Evolutionary conservation across 495 filamentous ascomycete species (phyloP).

Genomic region (Astrocystis sublimbata): DNA sequence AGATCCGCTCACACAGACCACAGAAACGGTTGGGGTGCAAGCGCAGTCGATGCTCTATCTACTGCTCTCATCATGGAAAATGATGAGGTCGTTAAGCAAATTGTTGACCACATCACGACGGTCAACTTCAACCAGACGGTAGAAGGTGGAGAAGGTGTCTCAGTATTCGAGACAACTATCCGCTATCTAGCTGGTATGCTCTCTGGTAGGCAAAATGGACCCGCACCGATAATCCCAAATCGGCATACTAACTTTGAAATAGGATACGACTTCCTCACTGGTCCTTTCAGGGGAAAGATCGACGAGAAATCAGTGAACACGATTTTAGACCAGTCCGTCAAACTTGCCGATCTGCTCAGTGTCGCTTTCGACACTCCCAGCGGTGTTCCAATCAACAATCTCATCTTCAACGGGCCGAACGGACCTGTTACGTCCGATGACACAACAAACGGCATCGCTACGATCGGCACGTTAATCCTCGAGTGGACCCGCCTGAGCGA

Average conservation of each 20-base stretch:
- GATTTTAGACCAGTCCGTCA: constrained; percentile 66
- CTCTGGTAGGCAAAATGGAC: constrained; percentile 45
- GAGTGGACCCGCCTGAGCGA: constrained; percentile 87
- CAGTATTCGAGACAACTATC: constrained; percentile 89
- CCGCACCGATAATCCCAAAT: neutral
- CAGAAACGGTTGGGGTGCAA: constrained; percentile 87
- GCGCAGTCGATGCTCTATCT: constrained; percentile 77
- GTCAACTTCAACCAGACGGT: constrained; percentile 68
- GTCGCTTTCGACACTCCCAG: constrained; percentile 76
- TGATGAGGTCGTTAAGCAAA: constrained; percentile 63
- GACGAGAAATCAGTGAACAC: constrained; percentile 51
- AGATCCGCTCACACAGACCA: constrained; percentile 11
- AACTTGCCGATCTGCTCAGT: constrained; percentile 70
- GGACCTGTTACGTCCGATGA: constrained; percentile 47
- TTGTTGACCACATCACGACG: constrained; percentile 65
- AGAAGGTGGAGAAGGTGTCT: constrained; percentile 52
- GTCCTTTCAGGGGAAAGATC: constrained; percentile 58
- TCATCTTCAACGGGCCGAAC: constrained; percentile 57
- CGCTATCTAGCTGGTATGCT: constrained; percentile 80
- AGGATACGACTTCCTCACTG: constrained; percentile 79
- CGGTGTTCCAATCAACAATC: constrained; percentile 74
- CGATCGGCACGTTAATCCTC: constrained; percentile 71
- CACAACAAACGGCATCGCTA: constrained; percentile 66
- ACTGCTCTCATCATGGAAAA: constrained; percentile 80
- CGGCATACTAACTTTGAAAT: neutral